Percentiles rank a stretch among this genome's conserved stretches.
Conservation (phyloP, 2,329 filamentous ascomycete species). For the Diatrype stigma region DNA sequence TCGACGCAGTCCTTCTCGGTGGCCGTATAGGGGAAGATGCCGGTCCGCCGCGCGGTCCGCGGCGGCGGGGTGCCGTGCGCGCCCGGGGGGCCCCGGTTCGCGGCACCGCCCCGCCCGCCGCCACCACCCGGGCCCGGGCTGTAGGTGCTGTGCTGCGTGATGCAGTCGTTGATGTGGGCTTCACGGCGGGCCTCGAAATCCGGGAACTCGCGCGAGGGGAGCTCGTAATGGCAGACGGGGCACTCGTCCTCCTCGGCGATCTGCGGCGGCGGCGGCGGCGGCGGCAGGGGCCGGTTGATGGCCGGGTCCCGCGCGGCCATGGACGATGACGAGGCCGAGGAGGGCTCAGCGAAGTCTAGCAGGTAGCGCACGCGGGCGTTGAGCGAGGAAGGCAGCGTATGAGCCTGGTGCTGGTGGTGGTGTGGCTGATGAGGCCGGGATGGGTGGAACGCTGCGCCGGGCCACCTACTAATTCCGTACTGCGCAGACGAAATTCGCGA, state of each 20-base stretch:
- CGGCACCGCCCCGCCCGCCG: constrained; percentile 19
- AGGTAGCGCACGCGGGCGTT: constrained; percentile 20
- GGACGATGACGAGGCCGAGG: constrained; percentile 31
- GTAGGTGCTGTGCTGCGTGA: constrained; percentile 51
- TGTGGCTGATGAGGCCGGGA: constrained; percentile 11
- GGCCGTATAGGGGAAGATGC: constrained; percentile 60
- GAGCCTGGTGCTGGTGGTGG: constrained; percentile 15
- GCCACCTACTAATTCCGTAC: neutral
- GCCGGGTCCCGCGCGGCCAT: constrained; percentile 22
- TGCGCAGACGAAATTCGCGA: neutral
- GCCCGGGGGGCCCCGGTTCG: constrained; percentile 9
- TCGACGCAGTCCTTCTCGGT: constrained; percentile 68
- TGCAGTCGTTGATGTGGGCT: constrained; percentile 55
- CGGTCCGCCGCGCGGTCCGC: constrained; percentile 43
- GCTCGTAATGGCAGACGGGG: constrained; percentile 68
- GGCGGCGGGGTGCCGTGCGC: constrained; percentile 24
- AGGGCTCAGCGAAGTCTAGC: constrained; percentile 25
- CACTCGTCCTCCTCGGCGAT: constrained; percentile 74
- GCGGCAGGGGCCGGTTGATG: constrained; percentile 29
- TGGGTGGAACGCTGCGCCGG: neutral
- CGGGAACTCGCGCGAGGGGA: constrained; percentile 54
- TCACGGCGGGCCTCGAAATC: constrained; percentile 54
- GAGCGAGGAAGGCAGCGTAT: constrained; percentile 1
- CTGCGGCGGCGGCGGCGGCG: constrained; percentile 40
- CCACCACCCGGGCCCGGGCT: constrained; percentile 27